phyloP scores from a whole-genome alignment of 2,329 filamentous ascomycete species.

The Fusarium sulawesiense region DNA sequence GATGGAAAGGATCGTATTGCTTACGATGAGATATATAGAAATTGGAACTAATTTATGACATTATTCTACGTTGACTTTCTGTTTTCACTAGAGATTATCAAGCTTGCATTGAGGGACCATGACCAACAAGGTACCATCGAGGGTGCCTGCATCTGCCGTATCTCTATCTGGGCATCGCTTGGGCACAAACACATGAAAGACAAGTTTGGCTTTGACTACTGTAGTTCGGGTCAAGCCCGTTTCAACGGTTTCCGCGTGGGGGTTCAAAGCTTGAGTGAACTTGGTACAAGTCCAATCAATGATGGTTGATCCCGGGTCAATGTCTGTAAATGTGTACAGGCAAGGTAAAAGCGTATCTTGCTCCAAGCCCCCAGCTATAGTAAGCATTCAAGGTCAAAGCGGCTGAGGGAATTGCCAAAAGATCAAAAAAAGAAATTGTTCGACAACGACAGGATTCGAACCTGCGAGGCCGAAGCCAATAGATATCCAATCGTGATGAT shows the following conservation, averaged over 20 bases:
- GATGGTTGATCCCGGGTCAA: neutral
- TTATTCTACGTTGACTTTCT: neutral
- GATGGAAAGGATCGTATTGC: conserved; percentile 15
- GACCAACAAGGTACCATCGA: neutral
- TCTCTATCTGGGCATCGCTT: neutral
- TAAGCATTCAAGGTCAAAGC: neutral
- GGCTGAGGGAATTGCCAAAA: neutral
- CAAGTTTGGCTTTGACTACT: neutral
- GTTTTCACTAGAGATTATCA: neutral
- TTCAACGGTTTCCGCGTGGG: neutral
- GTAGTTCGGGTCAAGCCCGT: neutral
- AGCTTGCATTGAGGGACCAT: neutral
- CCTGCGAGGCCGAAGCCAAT: conserved; percentile 20
- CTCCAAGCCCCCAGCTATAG: neutral
- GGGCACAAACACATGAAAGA: neutral
- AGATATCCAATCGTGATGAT: conserved; percentile 4
- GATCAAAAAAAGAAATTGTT: neutral
- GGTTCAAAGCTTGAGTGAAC: neutral
- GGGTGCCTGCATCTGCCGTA: neutral
- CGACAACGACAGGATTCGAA: conserved; percentile 24
- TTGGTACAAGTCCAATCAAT: neutral
- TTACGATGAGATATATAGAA: conserved; percentile 8
- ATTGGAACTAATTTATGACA: neutral
- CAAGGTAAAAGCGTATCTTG: neutral
- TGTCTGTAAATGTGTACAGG: neutral